Evolutionary conservation across 345 rosid species (phyloP), one percentile per base, ranked within the genome.

Genomic region (Trapa incisa): DNA sequence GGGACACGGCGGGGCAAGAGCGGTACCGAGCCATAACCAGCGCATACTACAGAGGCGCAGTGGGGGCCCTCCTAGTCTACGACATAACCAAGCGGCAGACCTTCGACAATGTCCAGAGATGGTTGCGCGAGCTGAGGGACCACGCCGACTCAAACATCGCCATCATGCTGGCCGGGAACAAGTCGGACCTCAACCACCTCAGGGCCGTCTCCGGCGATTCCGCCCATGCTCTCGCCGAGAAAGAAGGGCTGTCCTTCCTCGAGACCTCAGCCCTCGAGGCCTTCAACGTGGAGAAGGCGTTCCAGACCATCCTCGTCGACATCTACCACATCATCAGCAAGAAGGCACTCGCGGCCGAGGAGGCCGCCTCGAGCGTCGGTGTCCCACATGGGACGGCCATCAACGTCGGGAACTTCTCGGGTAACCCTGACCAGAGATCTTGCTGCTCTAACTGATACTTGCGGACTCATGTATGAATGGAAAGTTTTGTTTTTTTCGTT

Each of bases 1-100:
- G 88, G 91, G 91, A 86, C 68, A 86, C 88, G 0, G 91, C 88
- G 0, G 91, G 91, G 11, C 88, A 86, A 57, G 91, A 86, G 74
- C 70, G 88, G 78, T 86, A 86, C 71, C 76, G 91, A 6, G 88
- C 91, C 37, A 84, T 86, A 70, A 86, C 91, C 41, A 86, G 88
- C 57, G 91, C 91, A 4, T 86, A 86, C 79, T 86, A 86, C 69
- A 76, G 91, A 39, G 91, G 91, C 1, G 87, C 88, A 10, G 91
- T 86, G 14, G 91, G 91, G 52, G 91, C 88, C 0, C 84, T 86
- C 36, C 56, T 86, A 33, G 88, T 86, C 75, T 86, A 82, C 22
- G 91, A 86, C 76, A 84, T 84, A 73, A 86, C 91, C 63, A 86
- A 86, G 78, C 73, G 83, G 61, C 88, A 81, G 74, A 84, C 88